Base-by-base conservation (phyloP, 2,329 filamentous ascomycete genomes). In the Aureobasidium leucospermi region DNA sequence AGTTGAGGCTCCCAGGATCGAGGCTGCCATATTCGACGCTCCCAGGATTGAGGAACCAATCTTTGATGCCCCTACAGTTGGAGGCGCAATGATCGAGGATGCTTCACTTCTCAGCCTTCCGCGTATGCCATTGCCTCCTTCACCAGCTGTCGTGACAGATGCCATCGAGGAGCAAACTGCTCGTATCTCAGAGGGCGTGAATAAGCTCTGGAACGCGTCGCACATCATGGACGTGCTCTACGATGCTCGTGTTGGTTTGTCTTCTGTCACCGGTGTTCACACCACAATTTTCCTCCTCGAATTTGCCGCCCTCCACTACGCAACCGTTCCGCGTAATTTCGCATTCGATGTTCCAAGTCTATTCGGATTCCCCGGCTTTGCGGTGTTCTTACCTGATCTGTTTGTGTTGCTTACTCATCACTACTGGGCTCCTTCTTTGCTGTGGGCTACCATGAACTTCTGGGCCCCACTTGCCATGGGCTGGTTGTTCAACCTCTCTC, bases 401-500 rank as follows among this genome's bases (percentile, higher is more conserved):
- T 95, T 94, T 73, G 74, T 87, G 32, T 77, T 96, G 8, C 74
- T 96, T 39, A 89, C 87, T 1, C 76, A 81, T 41, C 81, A 82
- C 29, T 97, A 96, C 80, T 97, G 93, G 93, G 62, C 61, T 11
- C 85, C 83, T 0, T 88, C 92, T 0, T 84, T 88, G 59, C 79
- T 91, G 19, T 97, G 92, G 91, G 71, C 84, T 5, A 71, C 86
- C 38, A 58, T 65, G 41, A 94, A 90, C 9, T 88, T 89, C 58
- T 68, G 89, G 45, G 65, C 93, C 31, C 93, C 93, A 1, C 77
- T 86, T 52, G 63, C 88, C 34, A 79, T 85, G 43, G 90, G 89
- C 29, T 97, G 94, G 77, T 96, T 96, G 72, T 88, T 96, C 82
- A 97, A 97, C 74, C 74, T 96, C 68, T 89, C 86, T 41, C 75